Evolutionary conservation across 345 rosid species (phyloP).

Genomic region (Streptanthus diversifolius): DNA sequence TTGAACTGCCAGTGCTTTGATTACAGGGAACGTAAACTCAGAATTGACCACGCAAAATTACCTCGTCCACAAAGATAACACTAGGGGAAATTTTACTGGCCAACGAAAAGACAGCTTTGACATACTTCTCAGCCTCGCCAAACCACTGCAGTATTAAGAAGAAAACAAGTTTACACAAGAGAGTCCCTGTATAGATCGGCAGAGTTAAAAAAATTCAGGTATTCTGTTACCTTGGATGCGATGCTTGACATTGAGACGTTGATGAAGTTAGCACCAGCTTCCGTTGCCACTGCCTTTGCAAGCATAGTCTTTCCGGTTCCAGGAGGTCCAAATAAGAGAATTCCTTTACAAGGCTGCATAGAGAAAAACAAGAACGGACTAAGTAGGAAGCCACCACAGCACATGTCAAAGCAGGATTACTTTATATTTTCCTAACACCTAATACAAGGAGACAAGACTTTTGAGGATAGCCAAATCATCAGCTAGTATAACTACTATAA

Average conservation of each 20-base stretch:
- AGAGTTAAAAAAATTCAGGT: neutral
- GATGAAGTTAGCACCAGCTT: slow-evolving; percentile 94
- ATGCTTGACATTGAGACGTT: slow-evolving; percentile 91
- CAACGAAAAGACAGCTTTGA: slow-evolving; percentile 83
- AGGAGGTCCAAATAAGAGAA: slow-evolving; percentile 90
- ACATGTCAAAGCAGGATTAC: neutral
- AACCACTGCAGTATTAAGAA: slow-evolving; percentile 63
- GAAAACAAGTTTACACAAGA: neutral
- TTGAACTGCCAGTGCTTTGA: neutral
- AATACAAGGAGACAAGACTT: neutral
- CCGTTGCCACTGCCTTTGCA: slow-evolving; percentile 98
- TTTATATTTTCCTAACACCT: neutral
- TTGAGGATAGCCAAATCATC: neutral
- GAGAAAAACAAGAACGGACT: neutral
- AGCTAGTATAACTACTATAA: neutral
- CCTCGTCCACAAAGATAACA: slow-evolving; percentile 94
- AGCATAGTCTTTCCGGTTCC: slow-evolving; percentile 98
- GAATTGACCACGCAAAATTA: slow-evolving; percentile 22
- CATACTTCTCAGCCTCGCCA: slow-evolving; percentile 95
- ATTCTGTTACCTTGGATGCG: slow-evolving; percentile 64
- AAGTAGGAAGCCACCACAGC: neutral
- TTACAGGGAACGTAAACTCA: neutral
- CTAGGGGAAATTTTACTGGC: slow-evolving; percentile 91
- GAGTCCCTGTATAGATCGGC: neutral
- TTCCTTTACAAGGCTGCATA: slow-evolving; percentile 86